These are phyloP conservation scores for Lachancea quebecensis DNA, from an alignment of 805 yeast genomes.

Conservation along the genomic window DNA sequence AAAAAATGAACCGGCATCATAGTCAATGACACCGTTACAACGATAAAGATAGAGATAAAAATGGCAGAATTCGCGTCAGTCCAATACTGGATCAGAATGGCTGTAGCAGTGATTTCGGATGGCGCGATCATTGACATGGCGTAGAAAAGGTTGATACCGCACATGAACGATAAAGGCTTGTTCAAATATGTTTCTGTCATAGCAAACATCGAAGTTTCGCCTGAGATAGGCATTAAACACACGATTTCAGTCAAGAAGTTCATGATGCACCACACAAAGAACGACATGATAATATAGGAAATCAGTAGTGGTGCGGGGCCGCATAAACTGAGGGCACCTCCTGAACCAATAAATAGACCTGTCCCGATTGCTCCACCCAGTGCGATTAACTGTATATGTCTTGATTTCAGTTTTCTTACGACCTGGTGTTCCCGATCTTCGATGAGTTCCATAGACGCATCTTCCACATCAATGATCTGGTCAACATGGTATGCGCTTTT, in stretches of 20 bases:
- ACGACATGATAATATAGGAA: conserved; percentile 55
- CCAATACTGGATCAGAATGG: conserved; percentile 38
- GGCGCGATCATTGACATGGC: conserved; percentile 43
- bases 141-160: conserved; percentile 48
- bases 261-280: conserved; percentile 42
- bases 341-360: conserved; percentile 69
- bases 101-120: conserved; percentile 41
- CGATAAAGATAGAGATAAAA: conserved; percentile 34
- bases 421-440: neutral
- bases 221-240: conserved; percentile 48
- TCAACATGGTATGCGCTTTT: neutral
- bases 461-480: neutral
- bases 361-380: conserved; percentile 62
- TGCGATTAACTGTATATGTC: conserved; percentile 13
- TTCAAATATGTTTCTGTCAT: conserved; percentile 12
- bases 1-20: conserved; percentile 19
- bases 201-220: conserved; percentile 39
- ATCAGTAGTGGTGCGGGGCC: conserved; percentile 61
- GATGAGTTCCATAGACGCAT: too few relatives aligned
- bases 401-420: conserved; percentile 11
- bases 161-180: conserved; percentile 17
- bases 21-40: conserved; percentile 10
- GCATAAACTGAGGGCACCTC: conserved; percentile 49
- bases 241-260: conserved; percentile 57
- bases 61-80: conserved; percentile 35